A percentile compares a stretch with the other conserved stretches of the same genome.
Evolutionary conservation across 352 stramenopile genomes (phyloP).

Genomic region (Phytophthora citricola): DNA sequence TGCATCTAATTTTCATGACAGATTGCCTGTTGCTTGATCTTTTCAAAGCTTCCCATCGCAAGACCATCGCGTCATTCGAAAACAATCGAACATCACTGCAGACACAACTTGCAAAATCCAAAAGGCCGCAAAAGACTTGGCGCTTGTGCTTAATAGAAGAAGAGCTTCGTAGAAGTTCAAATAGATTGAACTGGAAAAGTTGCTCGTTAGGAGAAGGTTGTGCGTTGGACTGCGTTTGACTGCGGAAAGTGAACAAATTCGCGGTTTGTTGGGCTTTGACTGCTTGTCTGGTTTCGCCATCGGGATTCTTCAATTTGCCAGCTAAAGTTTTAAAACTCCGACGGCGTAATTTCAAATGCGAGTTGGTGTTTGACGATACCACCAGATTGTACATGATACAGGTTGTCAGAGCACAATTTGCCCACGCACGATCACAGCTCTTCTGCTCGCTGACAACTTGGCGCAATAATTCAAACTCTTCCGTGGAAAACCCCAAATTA

Average conservation of each 20-base stretch:
- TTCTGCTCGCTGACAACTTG: background rate
- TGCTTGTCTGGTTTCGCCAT: background rate
- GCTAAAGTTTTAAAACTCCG: background rate
- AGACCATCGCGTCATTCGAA: background rate
- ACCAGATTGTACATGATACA: constrained; percentile 2
- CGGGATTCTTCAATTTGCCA: background rate
- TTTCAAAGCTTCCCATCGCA: background rate
- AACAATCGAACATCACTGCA: background rate
- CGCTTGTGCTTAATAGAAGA: background rate
- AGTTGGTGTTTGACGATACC: background rate
- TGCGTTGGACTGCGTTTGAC: background rate
- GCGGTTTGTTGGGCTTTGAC: background rate
- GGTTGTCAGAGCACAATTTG: background rate
- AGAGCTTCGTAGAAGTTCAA: background rate
- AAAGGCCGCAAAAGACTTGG: background rate
- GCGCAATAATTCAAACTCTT: background rate
- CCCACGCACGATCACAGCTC: background rate
- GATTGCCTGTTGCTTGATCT: background rate
- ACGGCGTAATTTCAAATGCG: background rate
- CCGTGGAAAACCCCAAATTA: background rate
- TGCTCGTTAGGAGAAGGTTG: background rate
- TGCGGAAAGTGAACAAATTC: background rate
- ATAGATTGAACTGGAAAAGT: background rate
- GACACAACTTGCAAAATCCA: constrained; percentile 2
- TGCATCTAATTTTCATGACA: background rate